Percentiles rank a stretch among this genome's conserved stretches.
These are phyloP conservation scores for Aspergillus udagawae DNA, from an alignment of 2,329 filamentous ascomycete species.

Conservation along the genomic window DNA sequence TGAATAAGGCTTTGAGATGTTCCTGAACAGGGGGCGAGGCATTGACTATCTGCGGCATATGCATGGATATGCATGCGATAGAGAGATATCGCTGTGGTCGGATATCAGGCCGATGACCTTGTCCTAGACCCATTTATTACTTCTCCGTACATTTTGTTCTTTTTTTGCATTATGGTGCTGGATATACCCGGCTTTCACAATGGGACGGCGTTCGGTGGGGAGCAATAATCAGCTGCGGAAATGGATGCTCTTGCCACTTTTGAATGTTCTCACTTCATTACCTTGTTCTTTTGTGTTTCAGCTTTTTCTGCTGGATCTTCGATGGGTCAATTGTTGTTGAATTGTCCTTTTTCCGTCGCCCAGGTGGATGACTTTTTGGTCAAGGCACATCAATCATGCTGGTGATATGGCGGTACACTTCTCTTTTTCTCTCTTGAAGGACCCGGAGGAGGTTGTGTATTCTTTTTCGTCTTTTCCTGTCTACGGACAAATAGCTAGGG, in stretches of 20 bases:
- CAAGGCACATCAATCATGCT: not conserved
- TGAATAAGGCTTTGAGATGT: conserved; percentile 19
- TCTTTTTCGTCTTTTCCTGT: not conserved
- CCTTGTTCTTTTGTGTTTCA: not conserved
- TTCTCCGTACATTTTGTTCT: conserved; percentile 36
- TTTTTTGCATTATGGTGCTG: conserved; percentile 45
- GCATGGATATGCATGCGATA: conserved; percentile 6
- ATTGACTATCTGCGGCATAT: not conserved
- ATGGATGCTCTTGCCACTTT: conserved; percentile 4
- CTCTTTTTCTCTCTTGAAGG: not conserved
- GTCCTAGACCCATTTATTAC: conserved; percentile 17
- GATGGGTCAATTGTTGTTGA: not conserved
- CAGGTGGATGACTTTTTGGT: not conserved
- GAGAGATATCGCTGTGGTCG: not conserved
- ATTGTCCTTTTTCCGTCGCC: not conserved
- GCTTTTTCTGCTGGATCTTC: not conserved
- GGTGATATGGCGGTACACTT: not conserved
- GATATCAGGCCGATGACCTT: conserved; percentile 6
- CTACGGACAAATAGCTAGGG: not conserved
- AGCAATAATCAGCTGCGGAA: conserved; percentile 17
- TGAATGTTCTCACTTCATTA: conserved; percentile 11
- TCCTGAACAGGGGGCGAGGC: conserved; percentile 14
- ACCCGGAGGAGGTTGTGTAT: not conserved
- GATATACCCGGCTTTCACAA: conserved; percentile 46
- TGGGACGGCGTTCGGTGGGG: conserved; percentile 36